Evolutionary conservation across 768 basidiomycete genomes (phyloP).

Genomic region (Hygrophorus russula): DNA sequence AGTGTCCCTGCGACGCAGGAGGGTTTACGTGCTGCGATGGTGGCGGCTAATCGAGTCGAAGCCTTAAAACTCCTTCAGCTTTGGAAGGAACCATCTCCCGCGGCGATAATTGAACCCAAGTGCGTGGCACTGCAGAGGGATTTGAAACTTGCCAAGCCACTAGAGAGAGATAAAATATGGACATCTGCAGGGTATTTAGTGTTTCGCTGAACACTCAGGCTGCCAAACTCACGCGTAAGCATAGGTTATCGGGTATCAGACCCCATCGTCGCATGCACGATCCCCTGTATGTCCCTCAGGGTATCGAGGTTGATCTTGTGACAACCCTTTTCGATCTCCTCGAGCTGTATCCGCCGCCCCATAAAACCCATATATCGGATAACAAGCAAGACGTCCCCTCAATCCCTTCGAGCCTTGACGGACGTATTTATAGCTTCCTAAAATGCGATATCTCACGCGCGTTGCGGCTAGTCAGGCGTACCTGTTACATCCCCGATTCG

Average conservation of each 20-base stretch:
- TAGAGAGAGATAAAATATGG: constrained; percentile 10
- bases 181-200: constrained; percentile 8
- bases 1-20: constrained; percentile 11
- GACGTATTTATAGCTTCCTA: constrained; percentile 8
- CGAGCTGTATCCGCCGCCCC: constrained; percentile 7
- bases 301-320: constrained; percentile 8
- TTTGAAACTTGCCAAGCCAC: constrained; percentile 5
- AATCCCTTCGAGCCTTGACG: constrained; percentile 5
- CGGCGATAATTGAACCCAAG: constrained; percentile 5
- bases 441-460: constrained; percentile 8
- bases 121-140: constrained; percentile 7
- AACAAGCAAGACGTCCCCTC: constrained; percentile 4
- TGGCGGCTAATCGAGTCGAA: constrained; percentile 1
- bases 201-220: not conserved
- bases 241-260: constrained; percentile 9
- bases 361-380: not conserved
- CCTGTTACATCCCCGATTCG: constrained; percentile 6
- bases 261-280: constrained; percentile 8
- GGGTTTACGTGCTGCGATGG: constrained; percentile 3
- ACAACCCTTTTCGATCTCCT: constrained; percentile 11
- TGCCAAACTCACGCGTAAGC: not conserved
- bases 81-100: not conserved
- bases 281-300: constrained; percentile 8
- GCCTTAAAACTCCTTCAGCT: not conserved
- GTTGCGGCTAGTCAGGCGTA: constrained; percentile 8